A percentile compares a stretch with the other conserved stretches of the same genome.
These are phyloP conservation scores for Hyparrhenia diplandra DNA, from an alignment of 176 grass and related monocot genomes.

Conservation along the genomic window DNA sequence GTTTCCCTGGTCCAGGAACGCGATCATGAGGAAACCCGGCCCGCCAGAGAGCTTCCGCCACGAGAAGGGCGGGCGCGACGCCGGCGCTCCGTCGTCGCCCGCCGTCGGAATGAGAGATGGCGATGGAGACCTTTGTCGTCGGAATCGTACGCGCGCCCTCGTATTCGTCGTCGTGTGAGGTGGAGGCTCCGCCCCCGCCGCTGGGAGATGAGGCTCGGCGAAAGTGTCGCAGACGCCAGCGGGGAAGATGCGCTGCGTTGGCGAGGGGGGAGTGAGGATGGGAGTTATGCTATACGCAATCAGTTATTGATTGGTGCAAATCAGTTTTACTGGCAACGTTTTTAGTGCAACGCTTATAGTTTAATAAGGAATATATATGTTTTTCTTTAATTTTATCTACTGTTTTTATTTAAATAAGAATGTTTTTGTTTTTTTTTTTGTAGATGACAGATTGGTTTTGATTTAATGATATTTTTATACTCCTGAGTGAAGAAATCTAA, in stretches of 20 bases:
- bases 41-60: conserved; percentile 93
- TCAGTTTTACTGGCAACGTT: no score
- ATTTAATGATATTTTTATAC: no score
- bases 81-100: neutral
- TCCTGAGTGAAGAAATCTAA: no score
- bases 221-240: conserved; percentile 57
- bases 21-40: conserved; percentile 88
- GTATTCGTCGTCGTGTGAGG: conserved; percentile 32
- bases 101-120: conserved; percentile 45
- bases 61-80: conserved; percentile 52
- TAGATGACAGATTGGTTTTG: no score
- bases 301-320: neutral
- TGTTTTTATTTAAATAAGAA: no score
- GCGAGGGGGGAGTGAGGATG: neutral
- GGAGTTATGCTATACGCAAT: neutral
- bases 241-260: conserved; percentile 7
- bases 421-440: no score
- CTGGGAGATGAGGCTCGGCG: conserved; percentile 37
- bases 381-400: no score
- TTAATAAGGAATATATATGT: no score
- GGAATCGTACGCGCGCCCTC: conserved; percentile 78
- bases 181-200: neutral
- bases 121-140: conserved; percentile 74
- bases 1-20: conserved; percentile 85
- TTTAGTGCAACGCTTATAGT: neutral